Evolutionary conservation across 306 rosid species (phyloP).

Genomic region (Ammopiptanthus mongolicus): DNA sequence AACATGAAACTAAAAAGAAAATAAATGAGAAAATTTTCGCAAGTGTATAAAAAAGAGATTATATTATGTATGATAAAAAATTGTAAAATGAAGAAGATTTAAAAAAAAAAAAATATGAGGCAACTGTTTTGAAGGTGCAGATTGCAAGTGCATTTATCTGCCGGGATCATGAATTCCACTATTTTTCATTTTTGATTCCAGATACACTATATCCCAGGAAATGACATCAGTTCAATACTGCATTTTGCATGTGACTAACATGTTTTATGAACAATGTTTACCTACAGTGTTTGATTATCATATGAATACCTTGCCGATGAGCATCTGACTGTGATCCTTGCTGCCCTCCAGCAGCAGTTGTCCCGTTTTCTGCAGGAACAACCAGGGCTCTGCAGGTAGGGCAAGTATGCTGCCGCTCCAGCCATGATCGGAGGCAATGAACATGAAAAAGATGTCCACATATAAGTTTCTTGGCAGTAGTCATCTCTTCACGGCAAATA

Average conservation of each 20-base stretch:
- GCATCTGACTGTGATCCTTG: constrained; percentile 63
- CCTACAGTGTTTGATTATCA: neutral
- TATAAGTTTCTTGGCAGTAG: constrained; percentile 87
- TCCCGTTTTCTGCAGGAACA: constrained; percentile 82
- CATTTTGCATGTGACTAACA: neutral
- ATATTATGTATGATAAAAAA: neutral
- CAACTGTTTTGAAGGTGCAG: neutral
- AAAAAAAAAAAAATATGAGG: neutral
- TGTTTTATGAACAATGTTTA: neutral
- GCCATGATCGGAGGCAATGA: constrained; percentile 96
- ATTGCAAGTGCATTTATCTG: neutral
- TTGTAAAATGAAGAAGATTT: neutral
- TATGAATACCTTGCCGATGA: constrained; percentile 57
- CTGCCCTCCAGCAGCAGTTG: constrained; percentile 57
- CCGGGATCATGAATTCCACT: neutral
- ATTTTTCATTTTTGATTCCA: neutral
- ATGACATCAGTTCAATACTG: neutral
- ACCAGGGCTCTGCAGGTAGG: constrained; percentile 98
- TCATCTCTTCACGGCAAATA: constrained; percentile 99
- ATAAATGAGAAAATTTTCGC: neutral
- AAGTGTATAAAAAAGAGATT: neutral
- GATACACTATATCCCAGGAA: neutral
- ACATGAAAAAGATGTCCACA: constrained; percentile 98
- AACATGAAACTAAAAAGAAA: neutral
- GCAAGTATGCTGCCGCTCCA: constrained; percentile 97